Conservation (phyloP, 441 rosid species). For the Isatis lusitanica region DNA sequence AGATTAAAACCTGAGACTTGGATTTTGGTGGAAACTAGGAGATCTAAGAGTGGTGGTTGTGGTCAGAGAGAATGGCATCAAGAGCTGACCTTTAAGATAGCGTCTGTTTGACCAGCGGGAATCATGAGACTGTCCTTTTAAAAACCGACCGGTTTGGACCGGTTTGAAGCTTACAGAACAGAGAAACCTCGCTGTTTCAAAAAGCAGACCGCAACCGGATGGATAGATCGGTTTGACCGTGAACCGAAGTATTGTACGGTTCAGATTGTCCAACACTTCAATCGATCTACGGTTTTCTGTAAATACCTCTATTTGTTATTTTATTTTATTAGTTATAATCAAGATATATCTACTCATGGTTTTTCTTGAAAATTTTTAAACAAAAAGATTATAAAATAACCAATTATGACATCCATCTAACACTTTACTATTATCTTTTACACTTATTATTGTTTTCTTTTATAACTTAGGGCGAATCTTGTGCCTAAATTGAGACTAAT, state of each 20-base stretch:
- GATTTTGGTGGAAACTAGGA: not conserved
- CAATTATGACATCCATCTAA: too few relatives aligned
- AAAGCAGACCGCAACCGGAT: not conserved
- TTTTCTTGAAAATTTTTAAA: too few relatives aligned
- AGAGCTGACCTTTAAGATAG: conserved; percentile 25
- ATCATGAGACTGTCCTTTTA: not conserved
- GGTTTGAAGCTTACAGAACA: not conserved
- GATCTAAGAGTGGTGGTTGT: conserved; percentile 15
- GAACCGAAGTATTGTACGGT: not conserved
- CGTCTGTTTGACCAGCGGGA: conserved; percentile 20
- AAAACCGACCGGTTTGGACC: conserved; percentile 4
- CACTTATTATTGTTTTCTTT: too few relatives aligned
- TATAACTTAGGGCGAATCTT: too few relatives aligned
- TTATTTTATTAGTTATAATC: too few relatives aligned
- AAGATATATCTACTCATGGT: too few relatives aligned
- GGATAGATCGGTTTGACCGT: not conserved
- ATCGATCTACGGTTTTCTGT: too few relatives aligned
- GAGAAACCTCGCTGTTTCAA: not conserved
- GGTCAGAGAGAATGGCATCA: conserved; percentile 8
- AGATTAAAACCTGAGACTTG: conserved; percentile 7
- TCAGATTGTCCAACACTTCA: not conserved
- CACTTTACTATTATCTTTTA: too few relatives aligned
- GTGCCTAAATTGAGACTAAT: too few relatives aligned
- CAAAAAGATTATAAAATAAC: too few relatives aligned
- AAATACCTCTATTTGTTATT: too few relatives aligned